Evolutionary conservation across 164 flowering plant genomes (phyloP).

Genomic region (Warburgia ugandensis): DNA sequence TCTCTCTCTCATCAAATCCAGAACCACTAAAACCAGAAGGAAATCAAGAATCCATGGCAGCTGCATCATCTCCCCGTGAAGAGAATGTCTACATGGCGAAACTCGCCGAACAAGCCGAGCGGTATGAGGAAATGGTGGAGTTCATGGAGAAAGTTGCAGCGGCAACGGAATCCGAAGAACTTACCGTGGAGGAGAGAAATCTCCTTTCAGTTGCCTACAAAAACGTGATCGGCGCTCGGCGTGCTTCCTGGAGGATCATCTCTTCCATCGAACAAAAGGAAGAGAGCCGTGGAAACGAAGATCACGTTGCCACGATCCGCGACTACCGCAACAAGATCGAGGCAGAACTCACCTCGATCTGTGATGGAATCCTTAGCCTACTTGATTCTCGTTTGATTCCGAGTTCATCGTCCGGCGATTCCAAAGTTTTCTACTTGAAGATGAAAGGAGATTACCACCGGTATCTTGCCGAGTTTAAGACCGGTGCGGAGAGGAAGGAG

Average conservation of each 20-base stretch:
- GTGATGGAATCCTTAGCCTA: slow-evolving; percentile 60
- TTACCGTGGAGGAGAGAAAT: slow-evolving; percentile 64
- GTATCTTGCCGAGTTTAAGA: slow-evolving; percentile 77
- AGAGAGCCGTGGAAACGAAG: slow-evolving; percentile 72
- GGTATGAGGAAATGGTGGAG: slow-evolving; percentile 83
- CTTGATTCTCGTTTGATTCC: slow-evolving; percentile 57
- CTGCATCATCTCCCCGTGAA: slow-evolving; percentile 37
- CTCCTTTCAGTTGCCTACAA: slow-evolving; percentile 73
- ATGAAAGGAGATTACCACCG: slow-evolving; percentile 86
- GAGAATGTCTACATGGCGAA: slow-evolving; percentile 64
- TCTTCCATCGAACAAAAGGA: slow-evolving; percentile 76
- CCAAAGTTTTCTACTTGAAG: slow-evolving; percentile 73
- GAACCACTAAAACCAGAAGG: too few relatives aligned
- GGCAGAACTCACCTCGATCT: slow-evolving; percentile 57
- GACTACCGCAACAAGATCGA: slow-evolving; percentile 74
- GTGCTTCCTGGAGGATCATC: slow-evolving; percentile 74
- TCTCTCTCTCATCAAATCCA: too few relatives aligned
- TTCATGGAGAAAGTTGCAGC: slow-evolving; percentile 69
- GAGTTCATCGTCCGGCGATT: slow-evolving; percentile 50
- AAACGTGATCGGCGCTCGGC: slow-evolving; percentile 71
- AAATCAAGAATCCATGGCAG: neutral
- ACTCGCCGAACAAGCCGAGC: slow-evolving; percentile 74
- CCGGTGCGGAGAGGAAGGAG: slow-evolving; percentile 66
- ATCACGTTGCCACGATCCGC: slow-evolving; percentile 50
- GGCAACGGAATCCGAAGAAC: slow-evolving; percentile 49